A percentile compares a stretch with the other conserved stretches of the same genome.
Conservation (phyloP, 2,329 filamentous ascomycete genomes). For the Colletotrichum sp. region DNA sequence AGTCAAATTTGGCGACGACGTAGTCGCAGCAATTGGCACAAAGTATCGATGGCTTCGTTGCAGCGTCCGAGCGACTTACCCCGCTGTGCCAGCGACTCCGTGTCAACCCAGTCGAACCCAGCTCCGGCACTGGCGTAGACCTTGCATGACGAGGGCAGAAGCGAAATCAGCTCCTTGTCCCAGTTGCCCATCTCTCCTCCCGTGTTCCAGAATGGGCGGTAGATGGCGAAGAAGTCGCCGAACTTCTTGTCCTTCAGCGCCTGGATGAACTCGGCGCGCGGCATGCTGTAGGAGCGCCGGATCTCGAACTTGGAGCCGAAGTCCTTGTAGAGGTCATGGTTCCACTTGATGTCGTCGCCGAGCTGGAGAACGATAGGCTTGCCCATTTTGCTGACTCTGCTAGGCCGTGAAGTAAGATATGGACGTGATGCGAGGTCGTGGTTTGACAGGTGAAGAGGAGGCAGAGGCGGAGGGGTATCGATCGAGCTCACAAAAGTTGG, state of each 20-base stretch:
- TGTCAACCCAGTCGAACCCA: constrained; percentile 19
- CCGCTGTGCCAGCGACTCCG: constrained; percentile 6
- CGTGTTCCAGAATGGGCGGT: constrained; percentile 20
- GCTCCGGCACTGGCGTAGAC: constrained; percentile 14
- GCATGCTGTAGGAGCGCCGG: constrained; percentile 17
- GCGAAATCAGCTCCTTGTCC: constrained; percentile 15
- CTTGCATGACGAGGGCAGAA: constrained; percentile 15
- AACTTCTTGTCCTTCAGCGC: constrained; percentile 13
- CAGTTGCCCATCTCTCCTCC: constrained; percentile 20
- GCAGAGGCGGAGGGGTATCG: not conserved
- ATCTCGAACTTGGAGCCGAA: constrained; percentile 15
- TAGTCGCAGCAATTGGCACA: not conserved
- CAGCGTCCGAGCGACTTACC: not conserved
- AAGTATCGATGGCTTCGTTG: not conserved
- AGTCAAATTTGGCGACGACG: not conserved
- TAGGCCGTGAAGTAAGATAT: too few relatives aligned
- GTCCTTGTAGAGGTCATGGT: constrained; percentile 19
- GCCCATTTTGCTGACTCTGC: not conserved
- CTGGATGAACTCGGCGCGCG: constrained; percentile 16
- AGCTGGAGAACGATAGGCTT: constrained; percentile 19
- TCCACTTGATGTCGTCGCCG: constrained; percentile 20
- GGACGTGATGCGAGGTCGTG: not conserved
- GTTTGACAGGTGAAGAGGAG: not conserved
- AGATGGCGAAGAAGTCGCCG: constrained; percentile 19
- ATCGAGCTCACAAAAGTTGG: not conserved